phyloP scores from a whole-genome alignment of 495 filamentous ascomycete species.

The Xeromyces bisporus region DNA sequence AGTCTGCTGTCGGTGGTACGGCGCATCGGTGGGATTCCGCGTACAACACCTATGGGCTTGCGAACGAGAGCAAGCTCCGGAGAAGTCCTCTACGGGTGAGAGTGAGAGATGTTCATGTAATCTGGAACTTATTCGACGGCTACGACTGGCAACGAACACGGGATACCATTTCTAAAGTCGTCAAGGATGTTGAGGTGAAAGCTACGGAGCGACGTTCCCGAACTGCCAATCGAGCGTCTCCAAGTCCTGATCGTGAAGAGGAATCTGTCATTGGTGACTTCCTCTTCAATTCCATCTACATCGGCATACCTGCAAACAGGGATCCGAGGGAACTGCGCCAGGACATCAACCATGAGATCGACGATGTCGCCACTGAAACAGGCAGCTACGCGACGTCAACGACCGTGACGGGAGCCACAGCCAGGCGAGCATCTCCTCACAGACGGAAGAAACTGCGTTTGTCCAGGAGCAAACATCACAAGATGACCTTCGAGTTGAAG shows the following conservation, averaged over 20 bases:
- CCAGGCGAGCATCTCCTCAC: constrained; percentile 25
- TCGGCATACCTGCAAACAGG: constrained; percentile 72
- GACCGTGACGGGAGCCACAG: constrained; percentile 42
- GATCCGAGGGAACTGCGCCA: constrained; percentile 65
- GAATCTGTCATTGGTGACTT: constrained; percentile 85
- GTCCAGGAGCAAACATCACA: constrained; percentile 74
- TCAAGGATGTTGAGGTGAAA: constrained; percentile 67
- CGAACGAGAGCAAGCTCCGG: constrained; percentile 42
- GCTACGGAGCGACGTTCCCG: constrained; percentile 54
- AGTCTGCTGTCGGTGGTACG: constrained; percentile 43
- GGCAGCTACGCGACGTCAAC: constrained; percentile 66
- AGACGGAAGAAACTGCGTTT: constrained; percentile 50
- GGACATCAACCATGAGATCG: constrained; percentile 74
- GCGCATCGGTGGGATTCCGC: constrained; percentile 65
- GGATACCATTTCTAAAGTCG: constrained; percentile 70
- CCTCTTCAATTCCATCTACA: constrained; percentile 97
- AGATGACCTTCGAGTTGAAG: constrained; percentile 86
- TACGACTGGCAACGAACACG: constrained; percentile 89
- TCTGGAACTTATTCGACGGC: constrained; percentile 97
- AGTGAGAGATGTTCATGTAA: constrained; percentile 74
- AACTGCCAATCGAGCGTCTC: constrained; percentile 25
- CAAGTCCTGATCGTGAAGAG: constrained; percentile 48
- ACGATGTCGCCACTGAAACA: constrained; percentile 76
- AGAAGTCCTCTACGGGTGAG: constrained; percentile 59
- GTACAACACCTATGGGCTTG: constrained; percentile 51